Evolutionary conservation across 768 basidiomycete genomes (phyloP).

Genomic region (Phaeolepiota aurea): DNA sequence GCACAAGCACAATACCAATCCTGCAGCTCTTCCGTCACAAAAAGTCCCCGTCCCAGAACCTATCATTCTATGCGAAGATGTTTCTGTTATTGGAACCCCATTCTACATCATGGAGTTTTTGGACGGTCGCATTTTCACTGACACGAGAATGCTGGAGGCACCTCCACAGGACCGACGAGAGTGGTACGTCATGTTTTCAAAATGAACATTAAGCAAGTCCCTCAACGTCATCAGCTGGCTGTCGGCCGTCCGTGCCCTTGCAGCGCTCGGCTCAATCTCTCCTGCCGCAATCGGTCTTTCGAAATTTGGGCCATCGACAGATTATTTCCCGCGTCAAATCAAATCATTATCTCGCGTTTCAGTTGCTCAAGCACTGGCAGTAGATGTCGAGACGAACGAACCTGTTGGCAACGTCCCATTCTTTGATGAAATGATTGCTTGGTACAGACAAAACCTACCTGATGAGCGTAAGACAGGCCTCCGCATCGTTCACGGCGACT

Average conservation of each 20-base stretch:
- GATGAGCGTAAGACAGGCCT: conserved; percentile 67
- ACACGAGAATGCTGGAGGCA: conserved; percentile 68
- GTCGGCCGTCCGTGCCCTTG: conserved; percentile 64
- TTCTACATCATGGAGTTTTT: conserved; percentile 98
- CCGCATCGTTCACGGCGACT: conserved; percentile 96
- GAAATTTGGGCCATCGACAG: conserved; percentile 61
- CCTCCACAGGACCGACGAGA: conserved; percentile 52
- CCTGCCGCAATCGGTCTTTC: conserved; percentile 61
- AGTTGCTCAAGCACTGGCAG: conserved; percentile 59
- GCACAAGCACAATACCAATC: conserved; percentile 59
- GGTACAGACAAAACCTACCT: conserved; percentile 72
- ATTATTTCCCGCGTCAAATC: conserved; percentile 93
- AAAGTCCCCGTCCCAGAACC: conserved; percentile 83
- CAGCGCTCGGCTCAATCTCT: conserved; percentile 54
- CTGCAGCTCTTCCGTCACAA: conserved; percentile 37
- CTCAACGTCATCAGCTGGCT: conserved; percentile 74
- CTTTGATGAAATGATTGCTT: conserved; percentile 62
- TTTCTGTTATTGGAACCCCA: conserved; percentile 69
- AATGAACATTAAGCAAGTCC: too few species aligned
- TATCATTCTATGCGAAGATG: conserved; percentile 76
- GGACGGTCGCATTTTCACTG: conserved; percentile 90
- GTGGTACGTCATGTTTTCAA: too few species aligned
- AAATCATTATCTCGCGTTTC: conserved; percentile 82
- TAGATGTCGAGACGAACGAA: conserved; percentile 56
- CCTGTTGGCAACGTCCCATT: conserved; percentile 65